Evolutionary conservation across 768 basidiomycete genomes (phyloP), one percentile per base, ranked within the genome.

Genomic region (Melanogaster broomeanus): DNA sequence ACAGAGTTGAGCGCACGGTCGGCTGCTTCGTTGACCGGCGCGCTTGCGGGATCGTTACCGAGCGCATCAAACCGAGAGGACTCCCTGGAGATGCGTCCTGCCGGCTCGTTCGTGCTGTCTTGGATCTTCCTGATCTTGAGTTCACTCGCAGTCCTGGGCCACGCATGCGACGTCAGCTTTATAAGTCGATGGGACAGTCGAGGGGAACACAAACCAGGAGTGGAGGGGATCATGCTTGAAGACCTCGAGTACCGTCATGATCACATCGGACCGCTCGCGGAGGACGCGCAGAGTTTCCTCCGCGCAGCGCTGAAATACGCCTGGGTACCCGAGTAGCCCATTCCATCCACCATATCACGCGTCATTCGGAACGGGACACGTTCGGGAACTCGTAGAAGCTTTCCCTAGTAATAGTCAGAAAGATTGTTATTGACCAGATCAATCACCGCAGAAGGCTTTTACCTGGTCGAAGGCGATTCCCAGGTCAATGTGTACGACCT

Each of bases 381-480:
- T 67, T 99, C 96, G 0, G 95, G 93, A 22, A 93, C 75, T 0
- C 71, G 74, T 3, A 98, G 75, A 6, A 82, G 72, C 62, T 87
- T 89, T 4, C 96, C 96, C 92, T 97, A 56, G 31, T 16, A 15
- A 31, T 38, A 4, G 22, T 38, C 9, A 38, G 16, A n/a, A 49
- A 4, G 31, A 28, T 8, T 30, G 7, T 15, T 5, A 6, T 11
- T 13, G 11, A 9, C 35, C 21, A 53, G 27, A 15, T 18, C n/a
- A 3, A 15, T 3, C 3, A 15, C 24, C 10, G n/a, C 34, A 27
- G 15, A n/a, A 8, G 6, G 16, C 13, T 15, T 66, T 48, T 54
- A 91, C 93, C 74, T 93, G 92, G 53, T 97, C 97, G 68, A 99
- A 98, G 0, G 94, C 93, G 52, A 98, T 93, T 1, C 96, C 96